Conservation (phyloP, 208 protist species). For the Wallacemonas sp. region DNA sequence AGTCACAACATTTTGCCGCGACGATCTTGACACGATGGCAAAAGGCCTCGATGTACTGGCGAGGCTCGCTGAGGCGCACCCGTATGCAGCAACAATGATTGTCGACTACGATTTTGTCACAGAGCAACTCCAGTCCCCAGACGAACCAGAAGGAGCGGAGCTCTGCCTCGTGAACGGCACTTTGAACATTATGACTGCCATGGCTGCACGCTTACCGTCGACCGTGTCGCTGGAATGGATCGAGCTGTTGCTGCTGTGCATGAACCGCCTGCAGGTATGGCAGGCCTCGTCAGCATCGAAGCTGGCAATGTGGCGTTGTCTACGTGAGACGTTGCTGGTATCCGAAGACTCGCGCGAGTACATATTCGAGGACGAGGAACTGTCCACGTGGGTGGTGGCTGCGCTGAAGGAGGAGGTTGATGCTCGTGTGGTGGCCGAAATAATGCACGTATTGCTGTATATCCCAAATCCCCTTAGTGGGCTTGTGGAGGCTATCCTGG, state of each 20-base stretch:
- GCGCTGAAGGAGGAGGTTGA: not conserved
- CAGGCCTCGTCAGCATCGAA: slow-evolving; percentile 18
- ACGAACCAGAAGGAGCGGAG: slow-evolving; percentile 16
- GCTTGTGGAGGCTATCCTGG: not conserved
- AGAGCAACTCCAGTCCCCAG: slow-evolving; percentile 19
- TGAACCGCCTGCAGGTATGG: slow-evolving; percentile 14
- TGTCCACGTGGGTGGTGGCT: not conserved
- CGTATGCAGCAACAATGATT: slow-evolving; percentile 52
- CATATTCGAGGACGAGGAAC: slow-evolving; percentile 44
- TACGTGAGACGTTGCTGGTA: slow-evolving; percentile 35
- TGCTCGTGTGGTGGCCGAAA: not conserved
- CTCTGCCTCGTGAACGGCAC: slow-evolving; percentile 46
- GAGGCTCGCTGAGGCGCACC: slow-evolving; percentile 38
- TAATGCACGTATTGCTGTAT: not conserved
- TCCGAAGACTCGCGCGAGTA: slow-evolving; percentile 63
- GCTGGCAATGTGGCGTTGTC: slow-evolving; percentile 39
- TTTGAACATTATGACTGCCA: slow-evolving; percentile 62
- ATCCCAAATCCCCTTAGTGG: not conserved
- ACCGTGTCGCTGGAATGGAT: slow-evolving; percentile 86
- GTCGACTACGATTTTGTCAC: slow-evolving; percentile 73
- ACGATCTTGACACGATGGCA: slow-evolving; percentile 22
- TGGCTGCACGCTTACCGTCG: slow-evolving; percentile 39
- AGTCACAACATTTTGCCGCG: slow-evolving; percentile 39
- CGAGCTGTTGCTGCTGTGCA: slow-evolving; percentile 39
- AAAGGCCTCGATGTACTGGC: slow-evolving; percentile 36